A percentile compares a stretch with the other conserved stretches of the same genome.
These are phyloP conservation scores for Ceratobasidium sp. DNA, from an alignment of 1,284 basidiomycete genomes.

Conservation along the genomic window DNA sequence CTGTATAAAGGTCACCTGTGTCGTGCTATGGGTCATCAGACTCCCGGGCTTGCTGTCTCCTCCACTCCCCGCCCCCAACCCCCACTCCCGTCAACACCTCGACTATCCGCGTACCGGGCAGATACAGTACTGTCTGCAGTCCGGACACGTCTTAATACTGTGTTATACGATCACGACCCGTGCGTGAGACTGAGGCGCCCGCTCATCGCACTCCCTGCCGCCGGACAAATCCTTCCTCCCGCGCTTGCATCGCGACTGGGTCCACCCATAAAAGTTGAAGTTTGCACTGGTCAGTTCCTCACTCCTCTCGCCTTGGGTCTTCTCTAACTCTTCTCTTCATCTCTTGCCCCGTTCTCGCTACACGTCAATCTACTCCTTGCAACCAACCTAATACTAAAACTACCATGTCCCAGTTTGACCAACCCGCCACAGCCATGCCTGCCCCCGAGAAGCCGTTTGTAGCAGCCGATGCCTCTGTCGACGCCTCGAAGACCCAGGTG, in stretches of 20 bases:
- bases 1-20: neutral
- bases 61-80: neutral
- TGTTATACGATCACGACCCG: slow-evolving; percentile 20
- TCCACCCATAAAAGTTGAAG: slow-evolving; percentile 4
- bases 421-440: no score
- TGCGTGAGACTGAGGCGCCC: slow-evolving; percentile 34
- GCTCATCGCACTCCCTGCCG: slow-evolving; percentile 26
- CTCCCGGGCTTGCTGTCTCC: no score
- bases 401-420: no score
- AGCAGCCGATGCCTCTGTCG: slow-evolving; percentile 23
- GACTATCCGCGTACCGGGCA: no score
- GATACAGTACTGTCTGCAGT: no score
- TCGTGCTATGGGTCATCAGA: no score
- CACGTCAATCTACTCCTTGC: neutral
- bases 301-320: slow-evolving; percentile 18
- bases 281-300: slow-evolving; percentile 1
- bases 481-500: slow-evolving; percentile 10
- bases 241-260: slow-evolving; percentile 16
- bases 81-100: neutral
- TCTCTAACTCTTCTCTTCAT: slow-evolving; percentile 6
- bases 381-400: neutral
- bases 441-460: neutral
- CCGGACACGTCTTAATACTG: neutral
- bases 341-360: neutral
- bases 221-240: slow-evolving; percentile 28